Evolutionary conservation across 352 stramenopile species (phyloP), one percentile per base, ranked within the genome.

Genomic region (Thraustochytrium striatum): DNA sequence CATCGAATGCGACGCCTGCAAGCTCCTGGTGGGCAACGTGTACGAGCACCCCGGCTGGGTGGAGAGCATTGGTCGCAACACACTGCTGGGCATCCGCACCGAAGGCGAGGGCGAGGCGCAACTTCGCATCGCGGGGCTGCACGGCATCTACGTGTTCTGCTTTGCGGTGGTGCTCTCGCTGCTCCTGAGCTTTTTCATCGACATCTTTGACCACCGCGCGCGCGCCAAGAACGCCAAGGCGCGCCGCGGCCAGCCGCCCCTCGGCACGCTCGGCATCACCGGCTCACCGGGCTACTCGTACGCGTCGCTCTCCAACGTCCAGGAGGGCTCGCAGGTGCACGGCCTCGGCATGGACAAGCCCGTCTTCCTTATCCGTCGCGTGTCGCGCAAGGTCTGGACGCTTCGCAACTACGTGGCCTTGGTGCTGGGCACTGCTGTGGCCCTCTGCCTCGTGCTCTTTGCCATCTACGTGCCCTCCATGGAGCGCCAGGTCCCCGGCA

Each of bases 61-160:
- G 1, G 53, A 81, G 52, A 70, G 57, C 5, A 83, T 84, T 21
- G 83, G 81, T 32, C 72, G 72, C 52, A 62, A 75, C 13, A 84
- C 88, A 35, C 36, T 89, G 3, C 79, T 85, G 2, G 86, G 87
- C 30, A 82, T 90, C 36, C 38, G 81, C 0, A 81, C 84, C 25
- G 81, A 72, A 50, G 87, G 87, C 43, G 85, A 84, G 11, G 87
- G 87, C 13, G 61, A 72, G 25, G 82, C 81, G 11, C 81, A 84
- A 30, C 79, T 90, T 28, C 81, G 82, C 44, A 86, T 90, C 0
- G 57, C 85, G 3, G 87, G 86, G 28, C 84, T 89, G 83, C 69
- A 62, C 30, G 87, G 86, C 30, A 90, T 88, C 25, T 89, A 90
- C 75, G 81, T 83, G 38, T 90, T 90, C 82, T 89, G 87, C 80